Percentiles rank a stretch among this genome's conserved stretches.
phyloP scores from a whole-genome alignment of 2,329 filamentous ascomycete species.

The Hypoxylon rubiginosum region DNA sequence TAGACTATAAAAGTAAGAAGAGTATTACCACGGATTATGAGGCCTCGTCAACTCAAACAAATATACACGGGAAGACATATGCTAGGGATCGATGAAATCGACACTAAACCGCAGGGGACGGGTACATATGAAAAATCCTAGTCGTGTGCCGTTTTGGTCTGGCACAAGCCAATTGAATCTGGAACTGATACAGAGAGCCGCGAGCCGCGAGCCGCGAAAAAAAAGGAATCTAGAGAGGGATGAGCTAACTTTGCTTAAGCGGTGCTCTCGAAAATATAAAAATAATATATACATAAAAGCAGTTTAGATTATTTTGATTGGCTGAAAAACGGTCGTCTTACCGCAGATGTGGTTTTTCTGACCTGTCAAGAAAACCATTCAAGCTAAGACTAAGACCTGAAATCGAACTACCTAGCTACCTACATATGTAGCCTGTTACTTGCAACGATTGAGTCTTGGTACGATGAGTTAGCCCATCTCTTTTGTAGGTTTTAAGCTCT shows the following conservation, averaged over 20 bases:
- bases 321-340: not conserved
- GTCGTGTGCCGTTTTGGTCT: constrained; percentile 33
- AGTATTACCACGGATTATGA: not conserved
- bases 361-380: constrained; percentile 14
- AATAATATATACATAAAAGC: not conserved
- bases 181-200: constrained; percentile 1
- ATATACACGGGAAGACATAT: constrained; percentile 11
- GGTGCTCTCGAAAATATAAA: not conserved
- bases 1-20: not conserved
- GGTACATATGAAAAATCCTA: constrained; percentile 20
- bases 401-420: constrained; percentile 17
- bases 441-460: constrained; percentile 13
- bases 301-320: constrained; percentile 19
- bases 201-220: constrained; percentile 9
- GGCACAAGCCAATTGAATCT: constrained; percentile 38
- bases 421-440: not conserved
- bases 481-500: constrained; percentile 13
- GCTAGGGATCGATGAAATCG: constrained; percentile 33
- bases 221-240: constrained; percentile 21
- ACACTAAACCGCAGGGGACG: constrained; percentile 35
- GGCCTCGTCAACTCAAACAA: not conserved
- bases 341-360: constrained; percentile 21
- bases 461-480: constrained; percentile 15
- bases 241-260: not conserved
- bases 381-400: constrained; percentile 13